A percentile compares a stretch with the other conserved stretches of the same genome.
Evolutionary conservation across 1,284 basidiomycete genomes (phyloP).

Genomic region (Cutaneotrichosporon sp.): DNA sequence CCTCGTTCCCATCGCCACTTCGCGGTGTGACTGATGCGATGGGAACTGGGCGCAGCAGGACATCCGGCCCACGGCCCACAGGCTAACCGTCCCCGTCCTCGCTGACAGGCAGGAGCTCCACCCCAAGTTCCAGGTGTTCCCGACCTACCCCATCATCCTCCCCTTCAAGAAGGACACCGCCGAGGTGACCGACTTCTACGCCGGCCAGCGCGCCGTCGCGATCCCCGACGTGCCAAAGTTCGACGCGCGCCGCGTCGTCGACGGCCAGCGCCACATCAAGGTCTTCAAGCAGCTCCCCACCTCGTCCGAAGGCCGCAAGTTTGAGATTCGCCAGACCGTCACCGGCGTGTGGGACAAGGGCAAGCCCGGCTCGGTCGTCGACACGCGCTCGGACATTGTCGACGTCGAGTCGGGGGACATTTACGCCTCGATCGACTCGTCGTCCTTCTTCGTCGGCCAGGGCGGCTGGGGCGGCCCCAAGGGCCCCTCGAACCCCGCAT

Average conservation of each 20-base stretch:
- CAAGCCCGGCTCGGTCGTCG: slow-evolving; percentile 23
- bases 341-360: slow-evolving; percentile 28
- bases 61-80: no score
- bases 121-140: slow-evolving; percentile 25
- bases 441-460: slow-evolving; percentile 25
- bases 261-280: slow-evolving; percentile 25
- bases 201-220: slow-evolving; percentile 10
- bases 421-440: slow-evolving; percentile 11
- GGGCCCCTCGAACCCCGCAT: slow-evolving; percentile 13
- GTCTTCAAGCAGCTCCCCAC: slow-evolving; percentile 23
- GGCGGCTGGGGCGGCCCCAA: slow-evolving; percentile 27
- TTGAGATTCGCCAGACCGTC: slow-evolving; percentile 22
- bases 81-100: no score
- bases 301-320: slow-evolving; percentile 21
- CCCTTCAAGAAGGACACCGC: slow-evolving; percentile 23
- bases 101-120: slow-evolving; percentile 21
- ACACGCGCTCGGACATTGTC: slow-evolving; percentile 26
- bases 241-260: slow-evolving; percentile 22
- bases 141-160: slow-evolving; percentile 26
- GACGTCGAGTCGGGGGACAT: slow-evolving; percentile 18
- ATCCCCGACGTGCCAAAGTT: slow-evolving; percentile 26
- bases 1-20: no score
- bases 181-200: slow-evolving; percentile 26
- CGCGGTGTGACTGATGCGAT: no score
- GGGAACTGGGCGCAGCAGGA: no score